Evolutionary conservation across 208 protist genomes (phyloP), one percentile per base, ranked within the genome.

Genomic region (Porcisia hertigi): DNA sequence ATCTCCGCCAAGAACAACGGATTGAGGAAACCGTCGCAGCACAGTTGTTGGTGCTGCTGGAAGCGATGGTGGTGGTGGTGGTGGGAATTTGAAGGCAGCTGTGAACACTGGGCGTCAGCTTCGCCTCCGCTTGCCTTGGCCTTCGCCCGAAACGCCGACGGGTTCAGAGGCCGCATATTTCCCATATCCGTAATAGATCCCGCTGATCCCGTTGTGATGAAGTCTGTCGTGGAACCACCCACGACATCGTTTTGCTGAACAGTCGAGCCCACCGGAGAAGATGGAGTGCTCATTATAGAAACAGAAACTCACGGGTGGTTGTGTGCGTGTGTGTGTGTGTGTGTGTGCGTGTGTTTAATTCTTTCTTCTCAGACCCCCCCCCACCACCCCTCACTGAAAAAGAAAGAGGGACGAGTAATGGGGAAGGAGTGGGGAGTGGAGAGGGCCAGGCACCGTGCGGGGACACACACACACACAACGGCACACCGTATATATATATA

Each of bases 1-100:
- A 73, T 73, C 69, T 53, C 69, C 69, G 54, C 20, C 39, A 73
- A 41, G 69, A 73, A 63, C 14, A 73, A 45, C 20, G 69, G 23
- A 45, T 73, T 52, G 12, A 45, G 54, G 43, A 71, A 5, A 25
- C 66, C 47, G 12, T 30, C 39, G 9, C 8, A 11, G 2, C 34
- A 59, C 49, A 16, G 41, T 43, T 59, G 49, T 43, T 39, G 67
- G 7, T 45, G 67, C 53, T 39, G 43, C 23, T 71, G 65, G n/a
- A 30, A 25, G 20, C 52, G 25, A 12, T 71, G 47, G 23, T 71
- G 41, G n/a, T 34, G 25, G 20, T 70, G 47, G 25, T 71, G 47
- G 43, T 71, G 25, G 12, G 47, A 3, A 43, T 59, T n/a, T 34
- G 63, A 20, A 34, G 4, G 25, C 23, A 23, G 47, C 34, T 47